These are phyloP conservation scores for Cynara cardunculus DNA, from an alignment of 129 eudicot species.

Conservation along the genomic window DNA sequence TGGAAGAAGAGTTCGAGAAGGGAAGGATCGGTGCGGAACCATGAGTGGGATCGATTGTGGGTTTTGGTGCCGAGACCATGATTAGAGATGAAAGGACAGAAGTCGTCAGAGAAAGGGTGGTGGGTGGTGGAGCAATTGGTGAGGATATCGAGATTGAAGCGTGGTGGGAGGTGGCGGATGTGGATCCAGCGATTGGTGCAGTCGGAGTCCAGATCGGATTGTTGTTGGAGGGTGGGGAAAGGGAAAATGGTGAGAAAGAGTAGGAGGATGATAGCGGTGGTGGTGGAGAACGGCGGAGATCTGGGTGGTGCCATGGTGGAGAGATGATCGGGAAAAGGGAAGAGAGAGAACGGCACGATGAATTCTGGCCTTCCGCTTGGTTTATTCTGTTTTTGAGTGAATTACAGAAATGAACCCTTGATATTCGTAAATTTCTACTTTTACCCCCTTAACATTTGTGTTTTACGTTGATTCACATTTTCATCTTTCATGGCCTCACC, in stretches of 20 bases:
- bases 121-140: slow-evolving; percentile 56
- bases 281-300: slow-evolving; percentile 23
- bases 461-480: background rate
- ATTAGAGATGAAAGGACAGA: slow-evolving; percentile 65
- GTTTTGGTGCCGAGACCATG: slow-evolving; percentile 89
- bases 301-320: slow-evolving; percentile 25
- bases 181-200: slow-evolving; percentile 82
- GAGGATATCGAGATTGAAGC: slow-evolving; percentile 68
- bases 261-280: slow-evolving; percentile 22
- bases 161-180: slow-evolving; percentile 75
- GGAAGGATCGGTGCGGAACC: slow-evolving; percentile 81
- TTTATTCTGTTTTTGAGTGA: background rate
- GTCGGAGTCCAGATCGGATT: slow-evolving; percentile 52
- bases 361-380: background rate
- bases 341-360: background rate
- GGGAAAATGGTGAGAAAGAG: slow-evolving; percentile 15
- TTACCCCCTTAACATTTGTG: background rate
- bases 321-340: background rate
- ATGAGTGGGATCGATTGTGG: slow-evolving; percentile 72
- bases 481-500: too few species aligned
- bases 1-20: slow-evolving; percentile 86
- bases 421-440: background rate
- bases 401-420: background rate
- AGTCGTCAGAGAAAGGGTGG: slow-evolving; percentile 43
- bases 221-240: slow-evolving; percentile 26